Base-by-base conservation (phyloP, 139 green algal genomes). In the Tetraselmis striata region DNA sequence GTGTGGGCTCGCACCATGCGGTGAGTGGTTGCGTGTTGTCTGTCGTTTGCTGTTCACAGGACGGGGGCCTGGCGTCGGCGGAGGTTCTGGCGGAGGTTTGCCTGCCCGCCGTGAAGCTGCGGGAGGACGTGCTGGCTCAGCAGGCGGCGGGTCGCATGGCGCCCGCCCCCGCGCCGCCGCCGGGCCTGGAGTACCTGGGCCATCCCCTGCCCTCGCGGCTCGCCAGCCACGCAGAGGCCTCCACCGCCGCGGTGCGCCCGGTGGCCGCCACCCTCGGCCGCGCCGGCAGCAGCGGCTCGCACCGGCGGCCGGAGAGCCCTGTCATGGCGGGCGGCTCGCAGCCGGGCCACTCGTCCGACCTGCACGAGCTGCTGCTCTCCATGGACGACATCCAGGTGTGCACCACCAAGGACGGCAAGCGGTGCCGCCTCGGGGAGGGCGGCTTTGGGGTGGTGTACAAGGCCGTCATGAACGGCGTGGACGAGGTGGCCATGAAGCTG, bases 401-500 rank as follows among this genome's bases (percentile, higher is more conserved):
- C 85, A 82, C 88, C 59, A 91, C 82, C 30, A 31, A 83, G 2
- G 84, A 92, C 1, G 90, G 90, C 29, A 83, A 79, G n/a, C 90
- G 90, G 67, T 84, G 83, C 32, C 75, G 85, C 1, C 88, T 95
- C 32, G 92, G 92, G 2, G 92, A 95, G 80, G 92, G 92, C 29
- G 92, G 90, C 23, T 94, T 92, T 77, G 90, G 90, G 0, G 77
- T 90, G 30, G 92, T 95, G 82, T 94, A 93, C 86, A 94, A 92
- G 81, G 92, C 89, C 0, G 59, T 94, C 0, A 94, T 94, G 90
- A 89, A 92, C 77, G 89, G 88, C 23, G 85, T 89, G 23, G 86
- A 94, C 28, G 88, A 92, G 75, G 90, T 96, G 58, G 92, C 92
- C 1, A 87, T 96, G 67, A 95, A 95, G 83, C 83, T 95, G 74